Evolutionary conservation across 345 rosid species (phyloP), one percentile per base, ranked within the genome.

Genomic region (Citrus hindsii): DNA sequence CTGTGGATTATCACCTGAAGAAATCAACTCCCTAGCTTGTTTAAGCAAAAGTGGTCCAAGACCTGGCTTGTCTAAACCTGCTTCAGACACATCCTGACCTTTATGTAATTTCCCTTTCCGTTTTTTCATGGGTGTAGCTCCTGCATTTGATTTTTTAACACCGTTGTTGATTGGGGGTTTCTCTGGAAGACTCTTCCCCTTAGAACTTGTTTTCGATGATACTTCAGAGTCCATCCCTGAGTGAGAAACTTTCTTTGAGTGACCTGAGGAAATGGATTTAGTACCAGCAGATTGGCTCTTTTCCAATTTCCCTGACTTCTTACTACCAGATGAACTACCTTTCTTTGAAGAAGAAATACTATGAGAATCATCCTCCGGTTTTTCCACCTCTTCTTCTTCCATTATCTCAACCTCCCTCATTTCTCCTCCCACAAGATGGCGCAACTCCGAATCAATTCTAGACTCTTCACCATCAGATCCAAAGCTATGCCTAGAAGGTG

Each of bases 391-490:
- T 56, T 69, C 92, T 69, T 83, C 89, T 71, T 90, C 85, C 79
- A 89, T 85, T 67, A 84, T 79, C 74, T 88, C 85, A 69, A 86
- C 82, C 83, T 88, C 92, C 76, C 80, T 85, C 84, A 84, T 88
- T 81, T 89, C 95, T 80, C 90, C 91, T 64, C 89, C 86, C 40
- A 85, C 92, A 65, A 95, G 96, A 84, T 93, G 92, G 81, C 81
- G 81, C 80, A 95, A 77, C 83, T 95, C 97, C 4, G 89, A 91
- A 79, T 93, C 97, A 55, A 95, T 92, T 85, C 97, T 92, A 1
- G 97, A 95, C 85, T 95, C 99, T 71, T 90, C 94, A 6, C 91
- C 98, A 79, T 86, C 88, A 1, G 93, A 90, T 46, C 89, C 94
- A 86, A 85, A 90, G 84, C 96, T 91, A 24, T 84, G 90, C 86